A percentile compares a stretch with the other conserved stretches of the same genome.
Conservation (phyloP, 768 basidiomycete species). For the Crucibulum laeve region DNA sequence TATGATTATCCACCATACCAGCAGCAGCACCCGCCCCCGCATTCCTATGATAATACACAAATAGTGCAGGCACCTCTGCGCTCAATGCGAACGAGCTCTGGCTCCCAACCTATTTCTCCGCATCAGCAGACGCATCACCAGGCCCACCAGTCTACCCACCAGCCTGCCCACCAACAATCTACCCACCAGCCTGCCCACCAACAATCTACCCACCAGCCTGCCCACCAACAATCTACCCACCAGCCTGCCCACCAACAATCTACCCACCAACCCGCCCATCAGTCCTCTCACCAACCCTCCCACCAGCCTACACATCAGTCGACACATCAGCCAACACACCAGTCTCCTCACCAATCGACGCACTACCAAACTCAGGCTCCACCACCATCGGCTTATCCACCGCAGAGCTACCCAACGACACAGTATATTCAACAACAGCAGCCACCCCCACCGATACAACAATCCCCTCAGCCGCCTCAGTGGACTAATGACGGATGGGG, state of each 20-base stretch:
- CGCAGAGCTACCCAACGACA: neutral
- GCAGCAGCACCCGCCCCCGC: slow-evolving; percentile 17
- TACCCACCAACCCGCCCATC: no score
- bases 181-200: slow-evolving; percentile 17
- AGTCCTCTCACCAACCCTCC: no score
- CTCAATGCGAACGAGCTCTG: slow-evolving; percentile 4
- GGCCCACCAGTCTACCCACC: slow-evolving; percentile 25
- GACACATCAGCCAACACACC: no score
- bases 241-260: no score
- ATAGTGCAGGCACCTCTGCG: neutral
- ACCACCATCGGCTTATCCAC: slow-evolving; percentile 6
- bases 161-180: slow-evolving; percentile 1
- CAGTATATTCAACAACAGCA: slow-evolving; percentile 4
- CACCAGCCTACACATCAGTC: no score
- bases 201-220: slow-evolving; percentile 11
- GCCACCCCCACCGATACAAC: slow-evolving; percentile 7
- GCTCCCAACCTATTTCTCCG: slow-evolving; percentile 14
- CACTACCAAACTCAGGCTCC: slow-evolving; percentile 4
- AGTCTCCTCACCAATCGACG: slow-evolving; percentile 21
- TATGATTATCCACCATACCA: slow-evolving; percentile 50
- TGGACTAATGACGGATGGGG: slow-evolving; percentile 39
- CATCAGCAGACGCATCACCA: slow-evolving; percentile 15
- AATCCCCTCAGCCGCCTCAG: slow-evolving; percentile 18
- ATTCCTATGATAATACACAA: slow-evolving; percentile 11
- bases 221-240: neutral